phyloP scores from a whole-genome alignment of 768 basidiomycete genomes.

The Xanthoconium purpureum region DNA sequence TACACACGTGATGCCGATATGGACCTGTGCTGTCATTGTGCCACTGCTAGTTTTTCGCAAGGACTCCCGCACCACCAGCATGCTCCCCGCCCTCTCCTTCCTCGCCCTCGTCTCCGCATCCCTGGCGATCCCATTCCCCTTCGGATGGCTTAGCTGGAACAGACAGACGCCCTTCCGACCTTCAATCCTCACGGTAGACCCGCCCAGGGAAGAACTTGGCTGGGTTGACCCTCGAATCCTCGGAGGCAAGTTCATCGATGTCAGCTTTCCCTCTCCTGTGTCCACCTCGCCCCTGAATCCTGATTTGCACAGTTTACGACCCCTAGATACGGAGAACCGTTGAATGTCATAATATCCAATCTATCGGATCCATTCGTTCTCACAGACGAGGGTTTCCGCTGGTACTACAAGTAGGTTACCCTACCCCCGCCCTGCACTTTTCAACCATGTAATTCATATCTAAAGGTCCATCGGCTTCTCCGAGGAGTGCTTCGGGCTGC shows the following conservation, averaged over 20 bases:
- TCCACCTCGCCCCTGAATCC: neutral
- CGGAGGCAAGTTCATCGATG: constrained; percentile 77
- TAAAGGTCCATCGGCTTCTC: constrained; percentile 76
- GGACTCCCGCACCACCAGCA: neutral
- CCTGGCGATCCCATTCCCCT: constrained; percentile 15
- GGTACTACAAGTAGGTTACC: constrained; percentile 58
- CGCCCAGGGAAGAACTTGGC: constrained; percentile 33
- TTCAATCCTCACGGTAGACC: neutral
- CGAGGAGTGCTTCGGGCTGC: constrained; percentile 77
- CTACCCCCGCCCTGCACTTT: neutral
- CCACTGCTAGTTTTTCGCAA: neutral
- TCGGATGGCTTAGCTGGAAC: constrained; percentile 1
- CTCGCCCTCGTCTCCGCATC: constrained; percentile 12
- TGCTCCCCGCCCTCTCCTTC: constrained; percentile 13
- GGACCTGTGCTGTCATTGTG: neutral
- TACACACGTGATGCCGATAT: constrained; percentile 17
- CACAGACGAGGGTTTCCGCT: constrained; percentile 65
- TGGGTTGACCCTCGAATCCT: constrained; percentile 68
- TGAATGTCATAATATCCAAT: constrained; percentile 81
- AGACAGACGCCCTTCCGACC: constrained; percentile 9
- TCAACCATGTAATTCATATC: neutral
- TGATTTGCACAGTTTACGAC: constrained; percentile 55
- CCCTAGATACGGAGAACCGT: constrained; percentile 67
- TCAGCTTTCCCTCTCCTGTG: constrained; percentile 34
- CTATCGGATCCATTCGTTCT: constrained; percentile 77